Base-by-base conservation (phyloP, 768 basidiomycete genomes). In the Termitomyces eurrhizus region DNA sequence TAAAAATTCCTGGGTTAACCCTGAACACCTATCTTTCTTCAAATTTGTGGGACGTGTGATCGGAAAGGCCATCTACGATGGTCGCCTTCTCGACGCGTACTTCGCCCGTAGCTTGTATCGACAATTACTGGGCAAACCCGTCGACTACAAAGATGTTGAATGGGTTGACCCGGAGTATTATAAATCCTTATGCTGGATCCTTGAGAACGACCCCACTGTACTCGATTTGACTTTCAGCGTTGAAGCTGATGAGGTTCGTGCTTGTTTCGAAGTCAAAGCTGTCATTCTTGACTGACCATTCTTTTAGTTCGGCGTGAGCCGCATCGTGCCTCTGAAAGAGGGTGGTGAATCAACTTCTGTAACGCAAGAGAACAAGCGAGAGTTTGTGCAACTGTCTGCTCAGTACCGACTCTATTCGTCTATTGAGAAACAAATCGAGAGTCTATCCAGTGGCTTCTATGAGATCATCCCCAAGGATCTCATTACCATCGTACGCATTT, bases 111-210 rank as follows among this genome's bases (percentile, higher is more conserved):
- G 96, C 66, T 75, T 98, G 73, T 98, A 99, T 78, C 85, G 96
- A 62, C 97, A 98, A 72, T 80, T 99, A 32, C 81, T 99, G 33
- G 93, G 91, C 48, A 94, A 95, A 70, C 93, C 86, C 8, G 95
- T 98, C 60, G 95, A 98, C 72, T 93, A 98, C 73, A 83, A 87
- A 63, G 96, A 98, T 70, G 91, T 98, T 24, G 95, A 98, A 74
- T 96, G 93, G 88, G 91, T 98, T 45, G 95, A 98, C 74, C 95
- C 95, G 0, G 94, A 96, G 73, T 98, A 98, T 73, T 98, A 98
- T 79, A 98, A 96, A 65, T 96, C 94, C 0, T 79, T 99, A 12
- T 92, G 92, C 69, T 99, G 97, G 97, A 98, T 99, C 73, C 75
- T 98, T 64, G 95, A 98, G 69, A 98, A 99, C 72, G 95, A 97